Evolutionary conservation across 2,329 filamentous ascomycete species (phyloP).

Genomic region (Sporothrix mexicana): DNA sequence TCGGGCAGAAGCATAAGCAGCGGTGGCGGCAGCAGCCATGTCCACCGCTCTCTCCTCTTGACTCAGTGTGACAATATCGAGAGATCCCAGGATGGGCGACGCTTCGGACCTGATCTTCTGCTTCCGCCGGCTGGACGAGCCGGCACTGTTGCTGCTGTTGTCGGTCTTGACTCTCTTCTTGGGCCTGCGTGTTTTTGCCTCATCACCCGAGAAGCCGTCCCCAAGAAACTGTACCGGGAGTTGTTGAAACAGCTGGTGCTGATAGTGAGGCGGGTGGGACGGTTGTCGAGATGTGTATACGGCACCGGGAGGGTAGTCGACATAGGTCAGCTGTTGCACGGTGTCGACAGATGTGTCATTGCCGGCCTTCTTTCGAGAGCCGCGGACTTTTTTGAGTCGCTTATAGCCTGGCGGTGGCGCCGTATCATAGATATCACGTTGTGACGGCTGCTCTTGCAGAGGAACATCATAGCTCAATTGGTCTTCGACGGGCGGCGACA

Average conservation of each 20-base stretch:
- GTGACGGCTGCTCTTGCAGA: not conserved
- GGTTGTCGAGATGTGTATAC: not conserved
- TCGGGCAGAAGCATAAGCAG: not conserved
- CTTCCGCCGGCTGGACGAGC: constrained; percentile 27
- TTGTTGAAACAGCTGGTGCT: not conserved
- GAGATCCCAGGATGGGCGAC: constrained; percentile 32
- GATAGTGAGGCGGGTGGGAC: not conserved
- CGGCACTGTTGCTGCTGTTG: constrained; percentile 4
- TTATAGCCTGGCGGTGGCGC: constrained; percentile 36
- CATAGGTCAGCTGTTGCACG: not conserved
- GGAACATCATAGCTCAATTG: not conserved
- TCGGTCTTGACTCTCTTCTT: not conserved
- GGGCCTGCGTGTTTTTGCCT: constrained; percentile 23
- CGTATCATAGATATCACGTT: constrained; percentile 31
- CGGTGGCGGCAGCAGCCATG: not conserved
- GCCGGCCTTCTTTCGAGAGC: not conserved
- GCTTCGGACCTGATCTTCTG: not conserved
- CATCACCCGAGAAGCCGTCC: constrained; percentile 37
- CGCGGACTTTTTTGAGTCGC: constrained; percentile 28
- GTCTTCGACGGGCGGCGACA: not conserved
- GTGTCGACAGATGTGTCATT: not conserved
- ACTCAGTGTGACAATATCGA: constrained; percentile 32
- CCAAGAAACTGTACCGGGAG: constrained; percentile 7
- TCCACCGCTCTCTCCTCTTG: constrained; percentile 22
- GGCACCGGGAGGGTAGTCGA: not conserved